Percentiles rank a stretch among this genome's conserved stretches.
Conservation (phyloP, 345 rosid genomes). For the Syzygium aromaticum region DNA sequence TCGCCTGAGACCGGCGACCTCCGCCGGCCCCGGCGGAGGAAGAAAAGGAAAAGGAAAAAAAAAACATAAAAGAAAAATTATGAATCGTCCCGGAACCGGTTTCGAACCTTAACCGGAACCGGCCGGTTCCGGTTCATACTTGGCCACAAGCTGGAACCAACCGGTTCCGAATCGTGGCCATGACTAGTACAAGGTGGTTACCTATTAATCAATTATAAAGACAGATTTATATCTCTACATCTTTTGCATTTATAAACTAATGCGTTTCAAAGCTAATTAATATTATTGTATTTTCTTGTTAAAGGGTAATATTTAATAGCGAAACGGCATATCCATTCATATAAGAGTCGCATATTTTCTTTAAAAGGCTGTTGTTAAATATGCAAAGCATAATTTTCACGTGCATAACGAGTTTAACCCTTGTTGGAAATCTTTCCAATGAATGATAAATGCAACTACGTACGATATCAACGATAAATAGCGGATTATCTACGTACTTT, state of each 20-base stretch:
- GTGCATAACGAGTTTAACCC: background rate
- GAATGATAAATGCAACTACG: background rate
- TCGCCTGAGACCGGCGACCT: no score
- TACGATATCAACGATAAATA: background rate
- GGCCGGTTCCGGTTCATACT: no score
- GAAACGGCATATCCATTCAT: background rate
- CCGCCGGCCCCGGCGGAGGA: no score
- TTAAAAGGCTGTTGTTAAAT: fast-evolving
- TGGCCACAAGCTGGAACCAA: no score
- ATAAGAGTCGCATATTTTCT: background rate
- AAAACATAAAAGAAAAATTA: no score
- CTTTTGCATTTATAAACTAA: background rate
- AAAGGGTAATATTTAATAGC: background rate
- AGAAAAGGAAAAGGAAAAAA: no score
- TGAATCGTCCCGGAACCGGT: no score
- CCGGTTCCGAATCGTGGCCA: no score
- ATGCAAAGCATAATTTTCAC: background rate
- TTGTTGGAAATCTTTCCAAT: background rate
- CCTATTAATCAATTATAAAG: background rate
- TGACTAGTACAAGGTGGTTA: no score
- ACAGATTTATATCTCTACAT: background rate
- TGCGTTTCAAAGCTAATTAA: background rate
- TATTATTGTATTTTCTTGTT: background rate
- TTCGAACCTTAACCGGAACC: no score
- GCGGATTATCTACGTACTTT: background rate